These are phyloP conservation scores for Tuber magnatum DNA, from an alignment of 495 filamentous ascomycete genomes.

Conservation along the genomic window DNA sequence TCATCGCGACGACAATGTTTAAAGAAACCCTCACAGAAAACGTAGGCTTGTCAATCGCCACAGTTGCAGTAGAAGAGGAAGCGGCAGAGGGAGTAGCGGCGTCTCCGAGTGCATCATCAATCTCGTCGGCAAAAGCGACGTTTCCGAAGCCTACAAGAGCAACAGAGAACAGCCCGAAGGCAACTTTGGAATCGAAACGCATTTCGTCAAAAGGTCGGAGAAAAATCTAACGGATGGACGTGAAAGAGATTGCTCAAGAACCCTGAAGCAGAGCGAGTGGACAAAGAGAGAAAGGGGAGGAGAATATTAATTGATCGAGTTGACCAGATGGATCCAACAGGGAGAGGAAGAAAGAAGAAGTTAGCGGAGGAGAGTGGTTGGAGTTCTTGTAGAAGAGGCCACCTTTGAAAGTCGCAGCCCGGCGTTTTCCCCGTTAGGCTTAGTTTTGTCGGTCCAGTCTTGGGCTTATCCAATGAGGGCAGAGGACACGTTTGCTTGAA, in stretches of 20 bases:
- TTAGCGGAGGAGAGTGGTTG: constrained; percentile 18
- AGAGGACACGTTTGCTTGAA: constrained; percentile 34
- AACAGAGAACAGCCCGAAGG: constrained; percentile 58
- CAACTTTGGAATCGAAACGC: constrained; percentile 66
- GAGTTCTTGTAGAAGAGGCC: constrained; percentile 39
- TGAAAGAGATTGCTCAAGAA: constrained; percentile 12
- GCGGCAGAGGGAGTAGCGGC: constrained; percentile 40
- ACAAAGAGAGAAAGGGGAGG: not conserved
- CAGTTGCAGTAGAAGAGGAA: constrained; percentile 53
- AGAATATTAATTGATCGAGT: constrained; percentile 17
- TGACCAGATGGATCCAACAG: not conserved
- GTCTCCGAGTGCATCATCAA: constrained; percentile 51
- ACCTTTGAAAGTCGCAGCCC: constrained; percentile 29
- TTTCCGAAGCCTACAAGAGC: constrained; percentile 55
- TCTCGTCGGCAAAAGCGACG: constrained; percentile 62
- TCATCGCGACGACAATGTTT: not conserved
- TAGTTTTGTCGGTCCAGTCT: constrained; percentile 17
- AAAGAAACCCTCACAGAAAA: constrained; percentile 66
- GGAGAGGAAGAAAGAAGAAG: constrained; percentile 18
- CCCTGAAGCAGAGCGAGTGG: constrained; percentile 6
- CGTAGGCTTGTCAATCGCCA: constrained; percentile 62
- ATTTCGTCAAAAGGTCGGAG: constrained; percentile 48
- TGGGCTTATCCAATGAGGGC: constrained; percentile 21
- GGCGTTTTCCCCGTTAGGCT: constrained; percentile 22
- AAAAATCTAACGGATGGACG: constrained; percentile 20